phyloP scores from a whole-genome alignment of 352 stramenopile species.

The Pythium plurisporium region DNA sequence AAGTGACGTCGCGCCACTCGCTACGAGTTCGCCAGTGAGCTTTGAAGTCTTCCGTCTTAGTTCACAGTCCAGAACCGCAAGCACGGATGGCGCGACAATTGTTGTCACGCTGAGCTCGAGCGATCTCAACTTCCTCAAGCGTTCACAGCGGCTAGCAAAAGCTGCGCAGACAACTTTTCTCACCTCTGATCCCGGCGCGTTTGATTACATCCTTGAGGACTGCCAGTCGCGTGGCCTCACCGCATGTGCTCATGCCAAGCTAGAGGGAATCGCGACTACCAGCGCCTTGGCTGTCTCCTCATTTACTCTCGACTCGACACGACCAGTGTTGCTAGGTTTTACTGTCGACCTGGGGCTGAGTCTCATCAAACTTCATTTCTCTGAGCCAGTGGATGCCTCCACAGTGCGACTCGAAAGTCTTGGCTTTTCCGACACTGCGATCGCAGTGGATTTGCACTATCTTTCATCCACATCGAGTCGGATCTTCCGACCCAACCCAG shows the following conservation, averaged over 20 bases:
- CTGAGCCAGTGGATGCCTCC: slow-evolving; percentile 46
- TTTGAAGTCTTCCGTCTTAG: slow-evolving; percentile 11
- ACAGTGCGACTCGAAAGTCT: slow-evolving; percentile 34
- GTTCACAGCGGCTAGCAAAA: slow-evolving; percentile 26
- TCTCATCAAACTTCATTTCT: slow-evolving; percentile 67
- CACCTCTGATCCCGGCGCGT: slow-evolving; percentile 25
- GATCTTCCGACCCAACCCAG: slow-evolving; percentile 45
- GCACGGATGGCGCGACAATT: slow-evolving; percentile 35
- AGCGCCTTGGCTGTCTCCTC: slow-evolving; percentile 25
- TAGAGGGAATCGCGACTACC: slow-evolving; percentile 15
- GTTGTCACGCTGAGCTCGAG: slow-evolving; percentile 32
- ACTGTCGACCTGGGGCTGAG: slow-evolving; percentile 47
- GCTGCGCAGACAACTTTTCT: slow-evolving; percentile 29
- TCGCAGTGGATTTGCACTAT: slow-evolving; percentile 26
- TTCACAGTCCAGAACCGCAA: slow-evolving; percentile 35
- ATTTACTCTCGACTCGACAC: slow-evolving; percentile 44
- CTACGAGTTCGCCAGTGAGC: not conserved
- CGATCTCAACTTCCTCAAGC: slow-evolving; percentile 54
- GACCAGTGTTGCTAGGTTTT: slow-evolving; percentile 46
- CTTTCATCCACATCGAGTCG: slow-evolving; percentile 35
- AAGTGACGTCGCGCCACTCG: slow-evolving; percentile 14
- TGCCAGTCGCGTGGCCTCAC: slow-evolving; percentile 31
- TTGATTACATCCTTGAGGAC: slow-evolving; percentile 43
- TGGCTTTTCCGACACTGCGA: slow-evolving; percentile 36
- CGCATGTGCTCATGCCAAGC: slow-evolving; percentile 27